Evolutionary conservation across 1,139 yeast species (phyloP), one percentile per base, ranked within the genome.

Genomic region (Pichia sp.): DNA sequence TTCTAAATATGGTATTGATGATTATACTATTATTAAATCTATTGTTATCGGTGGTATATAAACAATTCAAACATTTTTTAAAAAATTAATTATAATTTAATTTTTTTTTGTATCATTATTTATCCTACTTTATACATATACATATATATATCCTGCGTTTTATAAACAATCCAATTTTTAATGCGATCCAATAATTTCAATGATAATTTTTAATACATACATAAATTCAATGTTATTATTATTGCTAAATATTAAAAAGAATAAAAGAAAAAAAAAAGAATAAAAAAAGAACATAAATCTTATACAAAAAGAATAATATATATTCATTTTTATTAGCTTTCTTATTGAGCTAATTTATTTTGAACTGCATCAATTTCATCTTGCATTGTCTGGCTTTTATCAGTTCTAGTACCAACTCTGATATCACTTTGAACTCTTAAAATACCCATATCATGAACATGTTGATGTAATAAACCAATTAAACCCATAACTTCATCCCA

Each of bases 401-500:
- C 94, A 43, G 74, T 76, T 66, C 86, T 58, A 2, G 95, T 84
- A 7, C 96, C 96, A 31, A 87, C 82, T 61, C 96, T 72, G 52
- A 88, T 84, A 58, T 87, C 95, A 55, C 88, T 80, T 63, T 88
- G 96, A 47, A 87, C 80, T 60, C 96, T 73, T 11, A 82, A 75
- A 18, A 85, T 79, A 1, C 94, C 95, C 57, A 72, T 66, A 28
- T 69, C 69, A 61, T 88, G 96, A 44, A 86, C 75, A 45, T 71
- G 69, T 59, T 83, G 81, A 59, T 88, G 96, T 59, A 87, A 70
- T 56, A 78, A 75, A n/a, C 96, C 96, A 58, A 88, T 83, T 48
- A 86, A 68, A 33, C 73, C 78, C 79, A 82, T 84, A 2, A 88
- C 96, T 49, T 84, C 86, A 60, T 81, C 79, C 96, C 96, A 88